Base-by-base conservation (phyloP, 2,329 filamentous ascomycete genomes). In the Hypoxylon sp. region DNA sequence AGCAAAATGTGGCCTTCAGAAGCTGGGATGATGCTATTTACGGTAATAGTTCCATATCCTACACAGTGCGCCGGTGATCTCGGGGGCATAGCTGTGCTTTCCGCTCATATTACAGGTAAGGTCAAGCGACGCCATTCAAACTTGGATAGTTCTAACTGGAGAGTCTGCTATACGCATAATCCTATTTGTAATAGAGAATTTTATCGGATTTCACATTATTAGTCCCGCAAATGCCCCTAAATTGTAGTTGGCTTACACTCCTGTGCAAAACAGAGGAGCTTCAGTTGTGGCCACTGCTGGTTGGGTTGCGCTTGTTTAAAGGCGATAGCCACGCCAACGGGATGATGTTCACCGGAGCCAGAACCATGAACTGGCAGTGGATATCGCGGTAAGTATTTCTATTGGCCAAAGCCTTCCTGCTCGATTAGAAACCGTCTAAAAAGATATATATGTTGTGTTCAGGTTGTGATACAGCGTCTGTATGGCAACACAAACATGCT, bases 381-480 rank as follows among this genome's bases (percentile, higher is more conserved):
- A 30, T 70, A 70, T 65, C 65, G 68, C 61, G 65, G 65, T 36
- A 58, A 49, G 49, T 58, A 49, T 48, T 68, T 58, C 55, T 23
- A 70, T 70, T 68, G 62, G 65, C 25, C 17, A 32, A 23, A 30
- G 11, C 5, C 13, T 25, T 55, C 43, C 38, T 34, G 17, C 30
- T 52, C 36, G 14, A 17, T 21, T n/a, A 36, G 23, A 45, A 7
- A 14, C n/a, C 25, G 36, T 25, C 41, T 19, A 4, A 34, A n/a
- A 43, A 19, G 11, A 19, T 30, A 30, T 9, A 30, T 1, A 30
- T 30, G 28, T 6, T 30, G 5, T 30, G 28, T 30, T 30, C 30
- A 57, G 28, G n/a, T n/a, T 25, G 23, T 45, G 30, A n/a, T 17
- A 55, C 30, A 45, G n/a, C n/a, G 10, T n/a, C 48, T 56, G 3